Base-by-base conservation (phyloP, 495 filamentous ascomycete species). In the Penicillium bialowiezense region DNA sequence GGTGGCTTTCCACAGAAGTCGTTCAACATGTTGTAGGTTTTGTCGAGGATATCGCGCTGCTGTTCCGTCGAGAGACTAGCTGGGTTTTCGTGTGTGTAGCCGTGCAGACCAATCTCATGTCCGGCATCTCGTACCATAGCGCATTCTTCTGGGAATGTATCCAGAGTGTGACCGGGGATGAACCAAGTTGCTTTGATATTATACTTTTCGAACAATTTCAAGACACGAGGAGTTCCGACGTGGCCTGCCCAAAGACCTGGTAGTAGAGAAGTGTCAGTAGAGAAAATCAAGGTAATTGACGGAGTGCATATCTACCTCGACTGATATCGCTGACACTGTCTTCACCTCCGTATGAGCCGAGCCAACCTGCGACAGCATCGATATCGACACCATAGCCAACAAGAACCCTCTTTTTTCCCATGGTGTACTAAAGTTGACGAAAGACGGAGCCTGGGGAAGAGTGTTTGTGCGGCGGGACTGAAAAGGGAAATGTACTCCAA, bases 151-250 rank as follows among this genome's bases (percentile, higher is more conserved):
- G 87, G 87, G 59, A 90, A 91, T 12, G 77, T 89, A 51, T 92
- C 88, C 13, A 92, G 77, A 0, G 81, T 84, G 64, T 92, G 88
- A 0, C 87, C 88, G 0, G 87, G 88, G 50, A 92, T 90, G 65
- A 92, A 91, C 84, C 85, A 91, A 6, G 87, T 88, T 10, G 85
- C 79, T 66, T 87, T 90, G 71, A 92, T 92, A 48, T 83, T 80
- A 74, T 90, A 86, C 62, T 88, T 89, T 7, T 83, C 75, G 62
- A 90, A 88, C 2, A 92, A 64, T 52, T 87, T 89, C 7, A 92
- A 76, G 2, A 92, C 69, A 7, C 88, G 81, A 8, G 79, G 76
- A 1, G 84, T 85, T 24, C 88, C 88, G 29, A 88, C 72, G 6
- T 85, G 87, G 26, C 86, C 88, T 24, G 87, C 87, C 63, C 81